Evolutionary conservation across 441 rosid species (phyloP).

Genomic region (Mallotus japonicus): DNA sequence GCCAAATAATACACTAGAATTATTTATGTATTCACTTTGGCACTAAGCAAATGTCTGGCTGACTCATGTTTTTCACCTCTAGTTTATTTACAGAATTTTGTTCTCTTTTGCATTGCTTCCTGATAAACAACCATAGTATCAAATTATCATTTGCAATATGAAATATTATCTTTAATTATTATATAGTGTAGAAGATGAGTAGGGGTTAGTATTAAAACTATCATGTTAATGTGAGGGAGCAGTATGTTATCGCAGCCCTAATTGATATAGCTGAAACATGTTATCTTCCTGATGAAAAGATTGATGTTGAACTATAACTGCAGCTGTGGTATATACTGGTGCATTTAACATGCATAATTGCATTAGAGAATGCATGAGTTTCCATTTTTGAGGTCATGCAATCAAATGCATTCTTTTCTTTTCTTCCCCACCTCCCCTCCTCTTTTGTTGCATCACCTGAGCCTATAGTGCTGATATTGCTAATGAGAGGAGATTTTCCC

Average conservation of each 20-base stretch:
- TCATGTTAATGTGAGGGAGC: background rate
- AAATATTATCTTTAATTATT: no score
- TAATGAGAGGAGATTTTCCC: slow-evolving; percentile 24
- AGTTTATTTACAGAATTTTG: slow-evolving; percentile 2
- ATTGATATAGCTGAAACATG: background rate
- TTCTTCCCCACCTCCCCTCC: background rate
- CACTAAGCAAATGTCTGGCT: background rate
- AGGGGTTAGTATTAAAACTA: background rate
- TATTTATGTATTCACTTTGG: slow-evolving; percentile 6
- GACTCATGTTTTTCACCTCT: background rate
- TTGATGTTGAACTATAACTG: background rate
- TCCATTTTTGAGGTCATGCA: background rate
- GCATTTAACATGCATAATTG: background rate
- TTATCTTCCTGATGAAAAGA: background rate
- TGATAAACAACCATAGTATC: background rate
- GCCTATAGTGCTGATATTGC: slow-evolving; percentile 4
- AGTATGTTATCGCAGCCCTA: background rate
- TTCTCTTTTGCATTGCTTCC: background rate
- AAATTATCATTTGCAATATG: no score
- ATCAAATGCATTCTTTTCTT: slow-evolving; percentile 12
- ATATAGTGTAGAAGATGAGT: no score
- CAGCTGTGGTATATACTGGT: background rate
- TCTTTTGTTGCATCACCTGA: background rate
- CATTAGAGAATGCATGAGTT: background rate
- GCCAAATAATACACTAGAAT: background rate